A percentile compares a stretch with the other conserved stretches of the same genome.
Evolutionary conservation across 768 basidiomycete species (phyloP).

Genomic region (Tulasnella sp.): DNA sequence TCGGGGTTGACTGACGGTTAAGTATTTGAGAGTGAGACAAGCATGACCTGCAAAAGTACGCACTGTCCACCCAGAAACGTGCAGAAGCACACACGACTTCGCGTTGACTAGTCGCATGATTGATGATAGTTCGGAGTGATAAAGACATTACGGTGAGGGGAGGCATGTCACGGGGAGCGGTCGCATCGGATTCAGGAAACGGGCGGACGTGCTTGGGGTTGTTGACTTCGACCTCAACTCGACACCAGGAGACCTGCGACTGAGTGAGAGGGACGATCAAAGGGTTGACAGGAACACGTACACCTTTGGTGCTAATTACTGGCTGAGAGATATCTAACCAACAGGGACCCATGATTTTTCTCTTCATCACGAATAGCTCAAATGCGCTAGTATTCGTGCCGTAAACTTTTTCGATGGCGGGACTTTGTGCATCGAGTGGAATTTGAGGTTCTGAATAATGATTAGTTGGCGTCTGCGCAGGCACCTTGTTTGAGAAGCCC

Average conservation of each 20-base stretch:
- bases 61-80: constrained; percentile 69
- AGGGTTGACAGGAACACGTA: constrained; percentile 29
- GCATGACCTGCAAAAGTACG: constrained; percentile 21
- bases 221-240: constrained; percentile 70
- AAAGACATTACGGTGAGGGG: constrained; percentile 86
- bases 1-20: constrained; percentile 64
- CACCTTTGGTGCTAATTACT: constrained; percentile 62
- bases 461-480: background rate
- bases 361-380: constrained; percentile 83
- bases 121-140: constrained; percentile 78
- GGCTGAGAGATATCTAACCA: constrained; percentile 83
- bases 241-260: constrained; percentile 87
- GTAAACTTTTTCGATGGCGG: constrained; percentile 77
- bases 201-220: constrained; percentile 85
- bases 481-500: constrained; percentile 21
- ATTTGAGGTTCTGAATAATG: constrained; percentile 51
- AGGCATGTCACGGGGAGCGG: constrained; percentile 66
- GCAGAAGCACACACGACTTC: constrained; percentile 81
- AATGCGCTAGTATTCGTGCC: constrained; percentile 90
- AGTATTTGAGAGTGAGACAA: background rate
- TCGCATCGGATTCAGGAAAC: constrained; percentile 54
- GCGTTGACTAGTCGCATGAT: constrained; percentile 86
- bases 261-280: background rate
- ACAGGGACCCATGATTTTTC: constrained; percentile 98
- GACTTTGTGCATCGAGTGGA: constrained; percentile 57